phyloP scores from a whole-genome alignment of 2,329 filamentous ascomycete genomes.

The Aspergillus ochraceoroseus region DNA sequence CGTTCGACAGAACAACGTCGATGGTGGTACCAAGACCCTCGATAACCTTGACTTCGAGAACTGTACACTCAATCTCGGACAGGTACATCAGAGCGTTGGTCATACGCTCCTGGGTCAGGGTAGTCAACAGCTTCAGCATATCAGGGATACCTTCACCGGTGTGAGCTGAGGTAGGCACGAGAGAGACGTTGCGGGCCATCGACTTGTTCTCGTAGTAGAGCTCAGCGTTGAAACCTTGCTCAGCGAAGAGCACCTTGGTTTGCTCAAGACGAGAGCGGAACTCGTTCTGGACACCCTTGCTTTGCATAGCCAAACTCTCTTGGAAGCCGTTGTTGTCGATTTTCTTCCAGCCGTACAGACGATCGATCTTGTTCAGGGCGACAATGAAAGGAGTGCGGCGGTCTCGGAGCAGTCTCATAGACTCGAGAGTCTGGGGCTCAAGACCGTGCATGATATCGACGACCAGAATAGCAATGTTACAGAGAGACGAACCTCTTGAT shows the following conservation, averaged over 20 bases:
- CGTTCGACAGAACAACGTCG: conserved; percentile 93
- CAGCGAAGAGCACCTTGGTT: conserved; percentile 89
- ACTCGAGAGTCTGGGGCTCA: conserved; percentile 94
- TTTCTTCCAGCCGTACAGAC: conserved; percentile 98
- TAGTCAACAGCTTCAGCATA: conserved; percentile 91
- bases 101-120: conserved; percentile 95
- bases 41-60: conserved; percentile 97
- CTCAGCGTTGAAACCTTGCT: conserved; percentile 97
- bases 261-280: conserved; percentile 85
- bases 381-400: conserved; percentile 97
- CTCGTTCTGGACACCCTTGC: conserved; percentile 87
- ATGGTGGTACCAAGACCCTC: conserved; percentile 99
- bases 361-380: conserved; percentile 98
- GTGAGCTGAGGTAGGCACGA: conserved; percentile 93
- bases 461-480: conserved; percentile 98
- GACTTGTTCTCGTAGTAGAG: conserved; percentile 97
- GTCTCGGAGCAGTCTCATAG: conserved; percentile 88
- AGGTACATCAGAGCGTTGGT: conserved; percentile 96
- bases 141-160: conserved; percentile 99
- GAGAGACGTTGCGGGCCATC: conserved; percentile 88
- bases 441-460: conserved; percentile 99
- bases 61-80: conserved; percentile 93
- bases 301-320: conserved; percentile 83
- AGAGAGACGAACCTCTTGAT: conserved; percentile 93
- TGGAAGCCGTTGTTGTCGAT: conserved; percentile 98